Base-by-base conservation (phyloP, 202 grass and related monocot genomes). In the Schoenoplectus tabernaemontani region DNA sequence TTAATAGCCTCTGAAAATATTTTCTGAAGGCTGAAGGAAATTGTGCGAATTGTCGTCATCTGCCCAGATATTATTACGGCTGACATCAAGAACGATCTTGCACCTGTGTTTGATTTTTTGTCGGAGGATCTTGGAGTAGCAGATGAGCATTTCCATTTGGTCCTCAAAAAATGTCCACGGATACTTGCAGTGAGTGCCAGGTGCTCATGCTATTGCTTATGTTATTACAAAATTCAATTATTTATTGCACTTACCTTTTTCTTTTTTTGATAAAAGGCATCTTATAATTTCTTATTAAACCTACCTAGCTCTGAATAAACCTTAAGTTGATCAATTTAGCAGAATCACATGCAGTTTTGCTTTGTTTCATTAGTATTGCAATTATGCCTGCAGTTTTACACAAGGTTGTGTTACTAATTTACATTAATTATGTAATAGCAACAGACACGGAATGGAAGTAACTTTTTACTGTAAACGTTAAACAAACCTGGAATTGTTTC, bases 71-170 rank as follows among this genome's bases (percentile, higher is more conserved):
- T 97, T 16, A 88, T 97, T 62, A 91, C 93, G 9, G 53, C 89
- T 66, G 83, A 81, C 83, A 74, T 97, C 79, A 65, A 83, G 37
- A 16, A 11, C 22, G 63, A 93, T 87, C 88, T 97, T 57, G 38
- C 59, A 77, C 87, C 90, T 22, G 87, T 91, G 58, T 93, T 93
- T 63, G 79, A 80, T 70, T 97, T 97, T 85, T 78, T 97, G 70
- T 69, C 88, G 20, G 54, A 85, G 3, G 90, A 93, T 77, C 93
- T 97, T 54, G 66, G 77, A 53, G 60, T 93, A 0, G 85, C 87
- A 0, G 81, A 85, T 3, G 2, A 80, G 58, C 80, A 83, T 23
- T 80, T 89, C 83, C 67, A 87, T 36, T 82, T 81, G 67, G 82
- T 87, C 42, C 16, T 97, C 36, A 48, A 83, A 42, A 97, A 89